Conservation (phyloP, 345 rosid species). For the Citrus unshiu region DNA sequence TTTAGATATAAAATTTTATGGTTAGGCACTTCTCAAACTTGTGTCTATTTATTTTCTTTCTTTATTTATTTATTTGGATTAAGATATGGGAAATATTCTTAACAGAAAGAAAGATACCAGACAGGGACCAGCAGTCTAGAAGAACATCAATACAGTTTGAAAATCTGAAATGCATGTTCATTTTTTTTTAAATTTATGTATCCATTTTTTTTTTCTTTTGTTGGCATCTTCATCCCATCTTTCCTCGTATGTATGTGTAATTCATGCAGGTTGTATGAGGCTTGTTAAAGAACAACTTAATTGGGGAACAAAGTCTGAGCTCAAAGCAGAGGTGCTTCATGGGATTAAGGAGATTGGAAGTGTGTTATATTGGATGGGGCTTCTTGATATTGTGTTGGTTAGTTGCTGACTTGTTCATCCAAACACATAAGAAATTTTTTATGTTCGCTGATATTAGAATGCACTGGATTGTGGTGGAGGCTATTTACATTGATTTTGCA, state of each 20-base stretch:
- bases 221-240: not conserved
- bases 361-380: conserved; percentile 86
- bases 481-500: not conserved
- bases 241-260: not conserved
- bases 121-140: not conserved
- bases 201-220: not conserved
- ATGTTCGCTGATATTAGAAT: not conserved
- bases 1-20: not conserved
- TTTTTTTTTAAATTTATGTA: not conserved
- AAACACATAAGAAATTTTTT: not conserved
- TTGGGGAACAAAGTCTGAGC: conserved; percentile 88
- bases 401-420: conserved; percentile 33
- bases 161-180: not conserved
- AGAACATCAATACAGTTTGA: not conserved
- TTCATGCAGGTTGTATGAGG: conserved; percentile 82
- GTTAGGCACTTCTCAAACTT: not conserved
- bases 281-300: conserved; percentile 84
- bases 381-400: conserved; percentile 92
- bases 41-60: not conserved
- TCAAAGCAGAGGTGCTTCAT: conserved; percentile 79
- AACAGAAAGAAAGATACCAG: not conserved
- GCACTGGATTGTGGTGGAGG: not conserved
- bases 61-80: not conserved
- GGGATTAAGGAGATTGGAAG: conserved; percentile 98
- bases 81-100: not conserved